A percentile compares a stretch with the other conserved stretches of the same genome.
phyloP scores from a whole-genome alignment of 768 basidiomycete genomes.

The Mycena crocata region DNA sequence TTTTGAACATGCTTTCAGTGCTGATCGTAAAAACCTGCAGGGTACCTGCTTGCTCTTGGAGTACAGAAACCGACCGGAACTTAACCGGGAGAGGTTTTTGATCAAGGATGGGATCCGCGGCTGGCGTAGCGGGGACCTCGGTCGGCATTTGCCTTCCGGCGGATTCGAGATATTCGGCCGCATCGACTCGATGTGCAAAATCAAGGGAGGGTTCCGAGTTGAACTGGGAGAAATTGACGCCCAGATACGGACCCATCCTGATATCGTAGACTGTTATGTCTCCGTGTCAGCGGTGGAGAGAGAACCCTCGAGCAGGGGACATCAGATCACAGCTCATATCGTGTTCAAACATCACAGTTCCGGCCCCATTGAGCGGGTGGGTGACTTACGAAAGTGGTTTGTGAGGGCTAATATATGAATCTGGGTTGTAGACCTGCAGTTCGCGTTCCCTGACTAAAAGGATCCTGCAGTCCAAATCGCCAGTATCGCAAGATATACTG shows the following conservation, averaged over 20 bases:
- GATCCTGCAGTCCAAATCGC: neutral
- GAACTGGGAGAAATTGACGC: conserved; percentile 15
- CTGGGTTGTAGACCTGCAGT: neutral
- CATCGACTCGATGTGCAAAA: conserved; percentile 18
- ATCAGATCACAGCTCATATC: neutral
- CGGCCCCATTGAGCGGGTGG: neutral
- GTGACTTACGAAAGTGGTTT: neutral
- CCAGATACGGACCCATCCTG: neutral
- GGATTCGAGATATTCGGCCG: conserved; percentile 18
- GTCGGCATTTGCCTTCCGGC: conserved; percentile 16
- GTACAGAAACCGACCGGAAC: conserved; percentile 14
- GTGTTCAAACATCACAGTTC: neutral
- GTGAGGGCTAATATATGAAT: neutral
- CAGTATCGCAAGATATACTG: neutral
- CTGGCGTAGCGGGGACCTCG: conserved; percentile 18
- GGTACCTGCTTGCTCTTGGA: conserved; percentile 14
- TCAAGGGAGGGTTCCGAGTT: conserved; percentile 22
- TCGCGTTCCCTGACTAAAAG: neutral
- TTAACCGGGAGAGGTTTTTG: conserved; percentile 13
- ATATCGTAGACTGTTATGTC: neutral
- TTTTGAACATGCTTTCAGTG: neutral
- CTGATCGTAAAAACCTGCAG: conserved; percentile 5
- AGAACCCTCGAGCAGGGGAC: neutral
- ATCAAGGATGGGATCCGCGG: conserved; percentile 19
- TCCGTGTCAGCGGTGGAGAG: neutral